A percentile compares a stretch with the other conserved stretches of the same genome.
phyloP scores from a whole-genome alignment of 352 stramenopile genomes.

The Phytophthora cajani region DNA sequence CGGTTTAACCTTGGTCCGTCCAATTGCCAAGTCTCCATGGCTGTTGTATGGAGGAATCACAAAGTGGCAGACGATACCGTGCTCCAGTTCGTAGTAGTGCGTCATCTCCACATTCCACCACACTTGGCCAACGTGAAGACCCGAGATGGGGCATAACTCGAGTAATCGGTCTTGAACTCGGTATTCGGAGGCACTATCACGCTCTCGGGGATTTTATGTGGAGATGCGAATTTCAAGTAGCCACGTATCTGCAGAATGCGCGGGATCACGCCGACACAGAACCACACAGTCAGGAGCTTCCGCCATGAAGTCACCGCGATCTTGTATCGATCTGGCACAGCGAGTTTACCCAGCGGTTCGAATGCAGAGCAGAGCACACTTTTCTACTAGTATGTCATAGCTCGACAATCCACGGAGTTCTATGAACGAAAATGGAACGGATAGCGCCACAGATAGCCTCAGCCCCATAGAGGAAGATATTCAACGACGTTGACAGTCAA shows the following conservation, averaged over 20 bases:
- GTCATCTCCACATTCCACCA: neutral
- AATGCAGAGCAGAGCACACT: neutral
- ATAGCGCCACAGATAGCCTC: neutral
- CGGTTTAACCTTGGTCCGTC: neutral
- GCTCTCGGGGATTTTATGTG: slow-evolving; percentile 1
- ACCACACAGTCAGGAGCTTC: neutral
- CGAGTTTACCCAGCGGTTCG: neutral
- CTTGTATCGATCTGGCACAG: neutral
- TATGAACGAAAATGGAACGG: neutral
- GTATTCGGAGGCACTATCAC: neutral
- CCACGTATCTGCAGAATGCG: neutral
- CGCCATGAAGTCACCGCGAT: neutral
- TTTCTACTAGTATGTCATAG: neutral
- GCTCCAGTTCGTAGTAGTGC: slow-evolving; percentile 5
- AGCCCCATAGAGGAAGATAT: too few relatives aligned
- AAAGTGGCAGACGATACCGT: slow-evolving; percentile 5
- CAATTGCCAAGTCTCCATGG: slow-evolving; percentile 7
- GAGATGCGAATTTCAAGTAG: slow-evolving; percentile 2
- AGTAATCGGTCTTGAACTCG: neutral
- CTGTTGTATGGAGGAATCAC: slow-evolving; percentile 17
- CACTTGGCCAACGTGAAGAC: neutral
- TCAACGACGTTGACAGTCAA: too few relatives aligned
- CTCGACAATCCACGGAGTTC: neutral
- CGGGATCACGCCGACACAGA: neutral
- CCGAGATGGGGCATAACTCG: neutral